Evolutionary conservation across 495 filamentous ascomycete genomes (phyloP), one percentile per base, ranked within the genome.

Genomic region (Penicillium odoratum): DNA sequence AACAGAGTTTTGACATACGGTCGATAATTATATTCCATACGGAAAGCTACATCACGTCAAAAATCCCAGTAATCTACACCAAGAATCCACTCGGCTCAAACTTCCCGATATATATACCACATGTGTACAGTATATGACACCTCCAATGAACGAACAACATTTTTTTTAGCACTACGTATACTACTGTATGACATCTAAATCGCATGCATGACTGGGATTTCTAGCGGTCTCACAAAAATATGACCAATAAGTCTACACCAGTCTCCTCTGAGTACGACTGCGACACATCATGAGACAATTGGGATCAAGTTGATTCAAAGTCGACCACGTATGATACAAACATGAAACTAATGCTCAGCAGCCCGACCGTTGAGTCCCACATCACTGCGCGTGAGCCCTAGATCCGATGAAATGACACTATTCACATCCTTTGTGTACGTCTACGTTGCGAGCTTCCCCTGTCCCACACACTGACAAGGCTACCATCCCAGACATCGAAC

Each of bases 271-370:
- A 21, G 21, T 21, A 21, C 21, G 21, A 21, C 21, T 21, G 21
- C 21, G 45, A 48, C n/a, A 48, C 45, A 30, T 30, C 26, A 48
- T 48, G 26, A 48, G n/a, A 48, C 26, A 48, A 48, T 15, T 48
- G 3, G 45, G 26, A 48, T n/a, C 15, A 30, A 30, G 5, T 48
- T 48, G 15, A 30, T 48, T 48, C 45, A 30, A 48, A 48, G 45
- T 48, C 26, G 10, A 48, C 26, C 45, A 48, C 45, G 45, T 48
- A 48, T 48, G 45, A 48, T 48, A 48, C 26, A 48, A 48, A 48
- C 26, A 48, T 48, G 26, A 28, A 48, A 10, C 26, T 29, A 48
- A 48, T 48, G 45, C 45, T 48, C 45, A n/a, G 26, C 45, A 48
- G 30, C 45, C 21, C 21, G 21, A 21, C 21, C 21, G 21, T 21